phyloP scores from a whole-genome alignment of 768 basidiomycete genomes.

The Coprinellus micaceus region DNA sequence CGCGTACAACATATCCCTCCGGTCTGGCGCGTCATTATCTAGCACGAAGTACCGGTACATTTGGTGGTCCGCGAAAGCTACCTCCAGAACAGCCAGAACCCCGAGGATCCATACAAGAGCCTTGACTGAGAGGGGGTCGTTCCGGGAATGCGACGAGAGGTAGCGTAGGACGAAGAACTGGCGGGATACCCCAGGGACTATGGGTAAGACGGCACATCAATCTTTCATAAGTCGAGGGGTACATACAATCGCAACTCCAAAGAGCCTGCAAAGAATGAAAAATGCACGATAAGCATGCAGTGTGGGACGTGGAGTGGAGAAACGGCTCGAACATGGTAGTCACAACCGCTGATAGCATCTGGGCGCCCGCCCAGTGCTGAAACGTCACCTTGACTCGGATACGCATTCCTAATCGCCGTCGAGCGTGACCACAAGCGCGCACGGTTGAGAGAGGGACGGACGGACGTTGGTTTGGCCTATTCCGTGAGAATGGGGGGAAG shows the following conservation, averaged over 20 bases:
- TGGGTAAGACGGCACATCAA: neutral
- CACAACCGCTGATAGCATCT: neutral
- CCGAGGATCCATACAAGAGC: neutral
- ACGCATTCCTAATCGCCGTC: no score
- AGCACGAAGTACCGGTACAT: neutral
- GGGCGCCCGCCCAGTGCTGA: neutral
- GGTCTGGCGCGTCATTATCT: neutral
- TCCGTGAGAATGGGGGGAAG: no score
- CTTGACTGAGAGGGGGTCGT: neutral
- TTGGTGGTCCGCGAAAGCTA: slow-evolving; percentile 3
- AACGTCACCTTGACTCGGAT: no score
- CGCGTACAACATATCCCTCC: neutral
- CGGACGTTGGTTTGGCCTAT: no score
- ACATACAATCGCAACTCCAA: neutral
- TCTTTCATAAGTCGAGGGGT: neutral
- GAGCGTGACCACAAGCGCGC: no score
- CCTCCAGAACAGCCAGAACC: neutral
- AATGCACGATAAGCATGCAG: no score
- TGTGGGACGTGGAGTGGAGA: neutral
- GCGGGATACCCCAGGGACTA: neutral
- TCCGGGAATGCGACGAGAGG: slow-evolving; percentile 3
- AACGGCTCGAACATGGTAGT: neutral
- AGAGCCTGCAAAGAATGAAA: neutral
- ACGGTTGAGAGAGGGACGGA: no score
- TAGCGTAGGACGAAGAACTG: neutral